Percentiles rank a stretch among this genome's conserved stretches.
Conservation (phyloP, 2,329 filamentous ascomycete species). For the Aspergillus neoniger region DNA sequence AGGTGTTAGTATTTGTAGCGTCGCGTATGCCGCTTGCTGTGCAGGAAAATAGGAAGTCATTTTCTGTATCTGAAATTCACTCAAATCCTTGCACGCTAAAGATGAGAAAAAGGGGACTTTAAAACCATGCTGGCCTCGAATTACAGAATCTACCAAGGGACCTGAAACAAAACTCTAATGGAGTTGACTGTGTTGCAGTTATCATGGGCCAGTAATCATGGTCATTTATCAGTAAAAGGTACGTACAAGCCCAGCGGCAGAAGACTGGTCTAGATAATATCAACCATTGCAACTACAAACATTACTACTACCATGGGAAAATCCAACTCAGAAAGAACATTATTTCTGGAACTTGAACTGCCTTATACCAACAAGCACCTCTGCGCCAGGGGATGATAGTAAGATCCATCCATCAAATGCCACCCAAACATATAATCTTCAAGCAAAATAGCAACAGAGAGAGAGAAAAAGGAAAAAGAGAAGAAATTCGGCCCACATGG, state of each 20-base stretch:
- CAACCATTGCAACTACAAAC: neutral
- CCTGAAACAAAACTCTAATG: too few relatives aligned
- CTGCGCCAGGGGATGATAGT: conserved; percentile 30
- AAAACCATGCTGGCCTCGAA: too few relatives aligned
- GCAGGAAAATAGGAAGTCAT: too few relatives aligned
- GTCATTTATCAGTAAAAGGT: too few relatives aligned
- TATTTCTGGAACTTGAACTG: conserved; percentile 27
- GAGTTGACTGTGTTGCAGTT: too few relatives aligned
- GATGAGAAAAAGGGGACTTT: too few relatives aligned
- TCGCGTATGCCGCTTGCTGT: too few relatives aligned
- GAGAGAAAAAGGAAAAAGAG: conserved; percentile 19
- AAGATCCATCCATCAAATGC: conserved; percentile 34
- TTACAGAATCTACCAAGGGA: too few relatives aligned
- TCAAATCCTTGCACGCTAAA: too few relatives aligned
- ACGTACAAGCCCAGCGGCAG: neutral
- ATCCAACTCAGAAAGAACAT: conserved; percentile 17
- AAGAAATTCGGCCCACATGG: conserved; percentile 32
- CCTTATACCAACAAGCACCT: conserved; percentile 31
- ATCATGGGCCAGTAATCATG: too few relatives aligned
- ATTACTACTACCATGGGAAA: neutral
- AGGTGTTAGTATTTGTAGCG: too few relatives aligned
- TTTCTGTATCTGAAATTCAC: too few relatives aligned
- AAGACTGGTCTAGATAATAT: neutral
- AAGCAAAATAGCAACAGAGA: conserved; percentile 32
- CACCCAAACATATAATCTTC: conserved; percentile 35